Conservation (phyloP, 345 rosid genomes). For the Durio zibethinus region DNA sequence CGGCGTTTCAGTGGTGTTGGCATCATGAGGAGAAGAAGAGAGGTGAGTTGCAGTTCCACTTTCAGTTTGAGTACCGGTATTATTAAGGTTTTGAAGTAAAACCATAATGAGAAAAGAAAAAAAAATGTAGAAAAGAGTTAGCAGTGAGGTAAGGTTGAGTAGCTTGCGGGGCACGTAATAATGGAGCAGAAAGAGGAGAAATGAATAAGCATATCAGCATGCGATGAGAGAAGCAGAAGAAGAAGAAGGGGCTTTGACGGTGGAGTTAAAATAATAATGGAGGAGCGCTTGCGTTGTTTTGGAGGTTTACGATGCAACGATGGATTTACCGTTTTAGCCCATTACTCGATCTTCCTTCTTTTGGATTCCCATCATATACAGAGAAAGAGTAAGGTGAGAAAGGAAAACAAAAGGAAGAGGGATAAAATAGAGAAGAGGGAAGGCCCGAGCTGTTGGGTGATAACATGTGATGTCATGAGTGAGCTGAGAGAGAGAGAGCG, state of each 20-base stretch:
- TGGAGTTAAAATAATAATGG: background rate
- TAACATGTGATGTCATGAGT: conserved; percentile 6
- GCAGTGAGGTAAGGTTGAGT: background rate
- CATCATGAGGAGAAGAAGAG: background rate
- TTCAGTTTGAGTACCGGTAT: background rate
- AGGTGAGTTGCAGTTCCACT: background rate
- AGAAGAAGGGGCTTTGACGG: too few relatives aligned
- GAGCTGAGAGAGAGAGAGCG: background rate
- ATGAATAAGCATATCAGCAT: background rate
- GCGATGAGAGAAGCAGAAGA: background rate
- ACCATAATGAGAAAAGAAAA: background rate
- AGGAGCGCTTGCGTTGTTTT: background rate
- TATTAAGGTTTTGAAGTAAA: conserved; percentile 3
- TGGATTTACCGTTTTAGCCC: background rate
- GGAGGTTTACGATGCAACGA: background rate
- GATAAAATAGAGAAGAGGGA: background rate
- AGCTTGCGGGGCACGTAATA: conserved; percentile 26
- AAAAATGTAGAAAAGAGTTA: background rate
- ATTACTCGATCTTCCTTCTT: background rate
- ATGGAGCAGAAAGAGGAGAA: conserved; percentile 22
- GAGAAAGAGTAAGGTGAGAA: too few relatives aligned
- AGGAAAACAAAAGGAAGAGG: too few relatives aligned
- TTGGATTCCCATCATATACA: too few relatives aligned
- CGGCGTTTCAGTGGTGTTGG: conserved; percentile 14
- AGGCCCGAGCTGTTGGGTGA: background rate